These are phyloP conservation scores for Epichloe elymi DNA, from an alignment of 2,329 filamentous ascomycete species.

Conservation along the genomic window DNA sequence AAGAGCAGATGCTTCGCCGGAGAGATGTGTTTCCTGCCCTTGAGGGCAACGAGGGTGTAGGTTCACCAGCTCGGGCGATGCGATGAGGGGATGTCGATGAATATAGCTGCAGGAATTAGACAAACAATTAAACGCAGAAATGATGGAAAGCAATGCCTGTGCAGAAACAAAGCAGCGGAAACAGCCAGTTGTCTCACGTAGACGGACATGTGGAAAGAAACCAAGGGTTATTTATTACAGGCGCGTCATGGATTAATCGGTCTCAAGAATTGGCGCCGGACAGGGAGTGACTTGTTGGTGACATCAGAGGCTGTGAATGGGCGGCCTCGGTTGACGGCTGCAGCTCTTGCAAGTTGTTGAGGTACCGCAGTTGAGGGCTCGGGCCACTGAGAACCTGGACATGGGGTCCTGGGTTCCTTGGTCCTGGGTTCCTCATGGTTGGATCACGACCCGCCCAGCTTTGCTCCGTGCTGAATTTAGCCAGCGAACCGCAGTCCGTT, in stretches of 20 bases:
- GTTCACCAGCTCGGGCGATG: neutral
- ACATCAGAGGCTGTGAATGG: constrained; percentile 23
- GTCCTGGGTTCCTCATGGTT: no score
- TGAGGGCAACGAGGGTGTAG: neutral
- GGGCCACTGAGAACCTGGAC: no score
- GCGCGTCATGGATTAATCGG: constrained; percentile 1
- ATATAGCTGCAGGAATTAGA: neutral
- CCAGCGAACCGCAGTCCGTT: no score
- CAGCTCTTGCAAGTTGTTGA: no score
- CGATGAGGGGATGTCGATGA: neutral
- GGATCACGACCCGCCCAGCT: no score
- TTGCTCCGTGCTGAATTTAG: no score
- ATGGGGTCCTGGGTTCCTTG: no score
- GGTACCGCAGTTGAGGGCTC: no score
- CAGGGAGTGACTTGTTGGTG: constrained; percentile 9
- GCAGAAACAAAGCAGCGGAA: neutral
- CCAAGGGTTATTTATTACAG: neutral
- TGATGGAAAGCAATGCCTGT: neutral
- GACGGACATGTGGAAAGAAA: neutral
- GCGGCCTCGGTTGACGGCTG: neutral
- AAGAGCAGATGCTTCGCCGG: neutral
- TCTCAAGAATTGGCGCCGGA: neutral
- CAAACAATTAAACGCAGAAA: neutral
- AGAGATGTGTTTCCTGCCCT: neutral
- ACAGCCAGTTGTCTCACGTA: neutral